These are phyloP conservation scores for Carex kokanica DNA, from an alignment of 176 grass and related monocot genomes.

Conservation along the genomic window DNA sequence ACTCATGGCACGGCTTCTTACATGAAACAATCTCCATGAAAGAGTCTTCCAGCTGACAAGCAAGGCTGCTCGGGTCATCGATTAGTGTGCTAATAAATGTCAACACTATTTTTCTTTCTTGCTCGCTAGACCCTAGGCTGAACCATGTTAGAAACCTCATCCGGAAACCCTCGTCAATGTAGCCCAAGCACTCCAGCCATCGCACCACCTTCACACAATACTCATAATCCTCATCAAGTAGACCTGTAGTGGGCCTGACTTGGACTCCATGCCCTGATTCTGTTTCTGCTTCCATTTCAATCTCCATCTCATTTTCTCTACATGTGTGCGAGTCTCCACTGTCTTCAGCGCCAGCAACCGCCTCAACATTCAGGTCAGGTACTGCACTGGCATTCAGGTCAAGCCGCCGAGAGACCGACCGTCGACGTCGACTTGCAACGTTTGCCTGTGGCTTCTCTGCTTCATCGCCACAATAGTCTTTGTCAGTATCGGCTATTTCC, in stretches of 20 bases:
- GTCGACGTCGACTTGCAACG: slow-evolving; percentile 26
- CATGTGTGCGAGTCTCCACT: slow-evolving; percentile 84
- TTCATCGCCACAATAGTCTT: slow-evolving; percentile 62
- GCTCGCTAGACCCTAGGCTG: slow-evolving; percentile 63
- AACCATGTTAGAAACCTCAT: slow-evolving; percentile 93
- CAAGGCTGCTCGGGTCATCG: slow-evolving; percentile 61
- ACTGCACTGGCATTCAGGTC: slow-evolving; percentile 63
- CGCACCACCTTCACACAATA: slow-evolving; percentile 84
- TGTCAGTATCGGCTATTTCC: slow-evolving; percentile 37
- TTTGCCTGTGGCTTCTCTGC: slow-evolving; percentile 41
- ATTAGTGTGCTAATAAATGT: slow-evolving; percentile 66
- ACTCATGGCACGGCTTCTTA: slow-evolving; percentile 52
- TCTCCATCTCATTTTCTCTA: slow-evolving; percentile 30
- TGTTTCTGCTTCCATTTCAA: slow-evolving; percentile 20
- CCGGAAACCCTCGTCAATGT: slow-evolving; percentile 73
- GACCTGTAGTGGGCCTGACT: slow-evolving; percentile 31
- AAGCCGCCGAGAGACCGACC: slow-evolving; percentile 63
- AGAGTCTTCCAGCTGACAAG: slow-evolving; percentile 71
- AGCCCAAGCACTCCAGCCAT: slow-evolving; percentile 59
- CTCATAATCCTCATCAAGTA: slow-evolving; percentile 60
- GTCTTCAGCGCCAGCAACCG: slow-evolving; percentile 51
- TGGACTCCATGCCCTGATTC: background rate
- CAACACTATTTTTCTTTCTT: slow-evolving; percentile 57
- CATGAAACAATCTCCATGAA: slow-evolving; percentile 61
- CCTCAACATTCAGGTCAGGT: slow-evolving; percentile 77